phyloP scores from a whole-genome alignment of 148 eudicot species.

The Camellia sinensis region DNA sequence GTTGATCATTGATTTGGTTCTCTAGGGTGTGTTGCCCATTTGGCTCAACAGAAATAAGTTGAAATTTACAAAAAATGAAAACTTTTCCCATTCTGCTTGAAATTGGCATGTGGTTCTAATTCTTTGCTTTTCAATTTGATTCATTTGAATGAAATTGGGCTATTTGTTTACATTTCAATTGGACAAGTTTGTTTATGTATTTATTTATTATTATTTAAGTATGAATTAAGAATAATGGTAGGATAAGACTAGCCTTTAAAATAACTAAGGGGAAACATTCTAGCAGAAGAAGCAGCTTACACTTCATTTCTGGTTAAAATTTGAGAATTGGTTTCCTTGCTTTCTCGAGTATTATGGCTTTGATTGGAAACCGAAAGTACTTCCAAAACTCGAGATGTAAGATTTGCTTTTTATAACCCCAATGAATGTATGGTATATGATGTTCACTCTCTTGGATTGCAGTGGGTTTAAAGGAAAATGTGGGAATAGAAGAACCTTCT shows the following conservation, averaged over 20 bases:
- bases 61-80: not conserved
- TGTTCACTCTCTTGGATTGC: conserved; percentile 19
- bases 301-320: too few species aligned
- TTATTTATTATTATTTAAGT: not conserved
- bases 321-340: not conserved
- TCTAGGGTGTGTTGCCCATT: not conserved
- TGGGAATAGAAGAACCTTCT: conserved; percentile 18
- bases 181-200: too few species aligned
- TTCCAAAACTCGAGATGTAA: too few species aligned
- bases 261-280: not conserved
- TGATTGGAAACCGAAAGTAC: not conserved
- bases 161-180: not conserved
- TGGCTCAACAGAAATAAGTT: not conserved
- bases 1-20: not conserved
- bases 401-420: too few species aligned
- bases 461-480: conserved; percentile 28
- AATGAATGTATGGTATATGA: not conserved
- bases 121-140: not conserved
- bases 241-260: not conserved
- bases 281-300: not conserved
- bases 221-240: not conserved
- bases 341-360: not conserved
- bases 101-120: not conserved
- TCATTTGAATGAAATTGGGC: not conserved
- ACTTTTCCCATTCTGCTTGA: not conserved